Conservation (phyloP, 176 grass and related monocot genomes). For the Oropetium thomaeum region DNA sequence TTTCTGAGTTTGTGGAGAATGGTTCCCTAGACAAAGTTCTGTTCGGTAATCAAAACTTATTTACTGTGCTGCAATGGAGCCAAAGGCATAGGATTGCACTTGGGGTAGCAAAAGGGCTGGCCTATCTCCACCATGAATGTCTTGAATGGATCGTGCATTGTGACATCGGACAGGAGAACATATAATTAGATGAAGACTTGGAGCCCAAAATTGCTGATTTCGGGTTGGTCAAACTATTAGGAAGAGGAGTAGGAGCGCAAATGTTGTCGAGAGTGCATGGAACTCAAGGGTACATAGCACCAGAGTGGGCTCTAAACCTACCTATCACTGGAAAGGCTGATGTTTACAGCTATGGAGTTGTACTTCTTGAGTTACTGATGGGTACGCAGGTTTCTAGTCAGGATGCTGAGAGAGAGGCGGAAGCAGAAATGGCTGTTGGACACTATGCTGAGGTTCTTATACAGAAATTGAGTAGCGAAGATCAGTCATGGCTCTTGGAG, state of each 20-base stretch:
- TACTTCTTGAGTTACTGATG: constrained; percentile 55
- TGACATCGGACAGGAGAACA: constrained; percentile 61
- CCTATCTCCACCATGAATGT: constrained; percentile 66
- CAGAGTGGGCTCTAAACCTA: constrained; percentile 57
- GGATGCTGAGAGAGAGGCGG: constrained; percentile 9
- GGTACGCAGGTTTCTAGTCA: constrained; percentile 38
- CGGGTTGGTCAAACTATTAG: constrained; percentile 44
- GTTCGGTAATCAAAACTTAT: neutral
- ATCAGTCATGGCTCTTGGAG: constrained; percentile 40
- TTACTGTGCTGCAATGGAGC: constrained; percentile 37
- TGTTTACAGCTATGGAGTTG: constrained; percentile 55
- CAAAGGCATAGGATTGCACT: constrained; percentile 53
- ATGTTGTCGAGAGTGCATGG: constrained; percentile 44
- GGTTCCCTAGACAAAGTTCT: constrained; percentile 43
- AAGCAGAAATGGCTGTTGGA: constrained; percentile 29
- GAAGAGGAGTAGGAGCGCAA: neutral
- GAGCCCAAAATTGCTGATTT: constrained; percentile 67
- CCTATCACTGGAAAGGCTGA: constrained; percentile 48
- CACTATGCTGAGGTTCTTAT: constrained; percentile 7
- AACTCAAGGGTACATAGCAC: constrained; percentile 67
- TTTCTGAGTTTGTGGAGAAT: constrained; percentile 50
- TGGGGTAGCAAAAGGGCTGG: constrained; percentile 46
- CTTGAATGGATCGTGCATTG: constrained; percentile 71
- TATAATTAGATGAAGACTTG: constrained; percentile 47
- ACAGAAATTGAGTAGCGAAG: constrained; percentile 27